These are phyloP conservation scores for Penicillium waksmanii DNA, from an alignment of 495 filamentous ascomycete species.

Conservation along the genomic window DNA sequence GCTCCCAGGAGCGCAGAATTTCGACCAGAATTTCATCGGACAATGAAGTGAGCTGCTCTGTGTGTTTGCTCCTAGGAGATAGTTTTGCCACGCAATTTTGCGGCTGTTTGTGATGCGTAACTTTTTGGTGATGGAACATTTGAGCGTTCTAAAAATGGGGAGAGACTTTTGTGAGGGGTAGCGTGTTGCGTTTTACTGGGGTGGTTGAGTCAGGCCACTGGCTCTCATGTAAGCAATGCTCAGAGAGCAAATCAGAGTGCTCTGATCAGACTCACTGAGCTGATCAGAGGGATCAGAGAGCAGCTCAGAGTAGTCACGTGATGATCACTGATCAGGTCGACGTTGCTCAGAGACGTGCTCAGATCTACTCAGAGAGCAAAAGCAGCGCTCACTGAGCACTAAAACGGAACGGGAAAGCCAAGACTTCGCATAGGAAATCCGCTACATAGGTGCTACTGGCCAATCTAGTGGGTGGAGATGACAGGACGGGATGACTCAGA, in stretches of 20 bases:
- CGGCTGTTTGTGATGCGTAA: neutral
- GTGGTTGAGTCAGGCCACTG: slow-evolving; percentile 10
- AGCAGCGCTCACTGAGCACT: slow-evolving; percentile 11
- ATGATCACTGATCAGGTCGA: neutral
- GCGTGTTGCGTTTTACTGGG: slow-evolving; percentile 11
- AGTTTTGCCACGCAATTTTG: neutral
- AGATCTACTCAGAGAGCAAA: slow-evolving; percentile 2
- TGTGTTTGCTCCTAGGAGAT: neutral
- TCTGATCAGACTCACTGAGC: slow-evolving; percentile 9
- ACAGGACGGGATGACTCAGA: too few relatives aligned
- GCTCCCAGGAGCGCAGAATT: neutral
- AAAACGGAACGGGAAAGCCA: slow-evolving; percentile 11
- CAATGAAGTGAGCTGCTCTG: neutral
- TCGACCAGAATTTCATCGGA: neutral
- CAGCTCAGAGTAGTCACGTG: neutral
- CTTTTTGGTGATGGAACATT: neutral
- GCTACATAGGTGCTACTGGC: too few relatives aligned
- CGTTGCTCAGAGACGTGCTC: neutral
- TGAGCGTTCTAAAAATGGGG: neutral
- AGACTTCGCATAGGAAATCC: slow-evolving; percentile 8
- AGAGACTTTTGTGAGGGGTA: slow-evolving; percentile 6
- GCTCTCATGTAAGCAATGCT: slow-evolving; percentile 14
- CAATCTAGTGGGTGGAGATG: too few relatives aligned
- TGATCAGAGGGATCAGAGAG: slow-evolving; percentile 1
- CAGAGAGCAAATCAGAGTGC: slow-evolving; percentile 14